Base-by-base conservation (phyloP, 768 basidiomycete genomes). In the Lactifluus echinatus region DNA sequence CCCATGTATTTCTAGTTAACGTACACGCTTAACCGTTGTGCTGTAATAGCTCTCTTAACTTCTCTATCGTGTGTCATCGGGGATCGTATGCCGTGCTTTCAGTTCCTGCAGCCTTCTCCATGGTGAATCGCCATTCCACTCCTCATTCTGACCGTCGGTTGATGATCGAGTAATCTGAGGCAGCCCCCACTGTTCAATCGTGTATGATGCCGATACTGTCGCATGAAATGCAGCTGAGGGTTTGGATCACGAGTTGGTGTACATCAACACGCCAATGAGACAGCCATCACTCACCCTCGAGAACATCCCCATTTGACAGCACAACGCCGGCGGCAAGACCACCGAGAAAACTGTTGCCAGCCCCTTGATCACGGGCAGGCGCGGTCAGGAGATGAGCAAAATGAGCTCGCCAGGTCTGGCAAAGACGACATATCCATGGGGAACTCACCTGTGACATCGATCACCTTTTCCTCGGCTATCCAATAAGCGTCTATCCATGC, bases 261-360 rank as follows among this genome's bases (percentile, higher is more conserved):
- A 33, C 48, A 53, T 56, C 54, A 48, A 68, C 71, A 57, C 11
- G 40, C 21, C 12, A 17, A 23, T 14, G 4, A 50, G 23, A 23
- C 12, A 28, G 31, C 34, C 12, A 29, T 43, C 33, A 34, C 58
- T n/a, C 57, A 90, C 92, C 89, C 76, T 82, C 72, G 48, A 75
- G 75, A n/a, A 88, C 68, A 66, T 91, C 78, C 2, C 79, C 80
- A 39, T 76, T 65, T 43, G 77, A 72, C 50, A 82, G 63, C 19
- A 71, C 61, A 50, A 93, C 67, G 0, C 91, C 91, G 19, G 89
- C 91, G 11, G 82, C 82, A 14, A 93, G 75, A 6, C 91, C 91
- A 14, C 91, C 91, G 23, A 94, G 75, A 69, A 94, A 95, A 57
- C 82, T 79, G 68, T 95, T 95, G 15, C 93, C 93, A n/a, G 90